These are phyloP conservation scores for Heterobasidion irregulare DNA, from an alignment of 1,284 basidiomycete species.

Conservation along the genomic window DNA sequence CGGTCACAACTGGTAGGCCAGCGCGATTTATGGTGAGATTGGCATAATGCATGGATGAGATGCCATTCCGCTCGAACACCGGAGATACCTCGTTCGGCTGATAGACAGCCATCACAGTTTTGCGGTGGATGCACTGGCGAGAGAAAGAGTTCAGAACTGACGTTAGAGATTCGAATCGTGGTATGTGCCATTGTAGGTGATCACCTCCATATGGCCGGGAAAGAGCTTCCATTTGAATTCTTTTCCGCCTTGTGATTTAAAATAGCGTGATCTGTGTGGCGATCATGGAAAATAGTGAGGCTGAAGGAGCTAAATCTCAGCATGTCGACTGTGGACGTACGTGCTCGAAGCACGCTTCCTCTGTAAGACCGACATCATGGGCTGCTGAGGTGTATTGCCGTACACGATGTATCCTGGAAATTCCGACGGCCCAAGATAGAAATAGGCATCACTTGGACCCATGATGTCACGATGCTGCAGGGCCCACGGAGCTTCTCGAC, in stretches of 20 bases:
- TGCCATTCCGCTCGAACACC: constrained; percentile 24
- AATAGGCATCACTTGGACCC: constrained; percentile 62
- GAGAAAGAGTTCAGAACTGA: neutral
- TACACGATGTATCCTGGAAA: constrained; percentile 52
- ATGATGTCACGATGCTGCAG: constrained; percentile 55
- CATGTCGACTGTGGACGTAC: constrained; percentile 30
- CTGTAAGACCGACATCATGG: constrained; percentile 48
- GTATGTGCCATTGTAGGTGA: neutral
- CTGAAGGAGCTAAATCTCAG: neutral
- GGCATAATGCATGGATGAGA: constrained; percentile 24
- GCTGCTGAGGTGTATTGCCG: constrained; percentile 47
- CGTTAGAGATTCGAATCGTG: neutral
- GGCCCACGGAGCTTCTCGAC: constrained; percentile 55
- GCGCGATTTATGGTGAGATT: constrained; percentile 46
- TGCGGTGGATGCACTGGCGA: constrained; percentile 48
- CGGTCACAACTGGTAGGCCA: constrained; percentile 56
- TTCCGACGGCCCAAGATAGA: constrained; percentile 62
- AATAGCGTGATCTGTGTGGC: constrained; percentile 53
- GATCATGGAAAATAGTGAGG: neutral
- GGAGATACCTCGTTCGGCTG: constrained; percentile 47
- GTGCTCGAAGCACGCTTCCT: constrained; percentile 51
- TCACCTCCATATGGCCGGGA: constrained; percentile 53
- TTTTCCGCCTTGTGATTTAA: constrained; percentile 53
- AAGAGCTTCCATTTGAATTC: constrained; percentile 65
- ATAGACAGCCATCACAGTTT: constrained; percentile 51